A percentile compares a stretch with the other conserved stretches of the same genome.
phyloP scores from a whole-genome alignment of 1,139 yeast species.

The Zygoascus sp. region DNA sequence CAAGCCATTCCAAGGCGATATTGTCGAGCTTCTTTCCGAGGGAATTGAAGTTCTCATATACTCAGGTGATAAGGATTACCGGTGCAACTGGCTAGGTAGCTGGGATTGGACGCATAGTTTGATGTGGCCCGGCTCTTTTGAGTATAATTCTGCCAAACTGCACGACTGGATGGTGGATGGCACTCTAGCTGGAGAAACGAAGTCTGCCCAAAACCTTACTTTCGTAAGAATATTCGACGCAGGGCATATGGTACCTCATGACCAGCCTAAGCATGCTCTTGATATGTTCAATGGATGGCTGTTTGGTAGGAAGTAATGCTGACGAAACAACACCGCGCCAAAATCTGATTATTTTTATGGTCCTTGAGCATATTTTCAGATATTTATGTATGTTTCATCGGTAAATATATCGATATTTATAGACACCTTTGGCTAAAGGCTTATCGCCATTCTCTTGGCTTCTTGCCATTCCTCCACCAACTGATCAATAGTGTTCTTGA shows the following conservation, averaged over 20 bases:
- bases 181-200: constrained; percentile 52
- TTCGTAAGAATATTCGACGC: constrained; percentile 60
- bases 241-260: constrained; percentile 70
- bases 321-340: too few relatives aligned
- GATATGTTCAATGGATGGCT: constrained; percentile 75
- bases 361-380: too few relatives aligned
- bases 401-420: too few relatives aligned
- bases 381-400: too few relatives aligned
- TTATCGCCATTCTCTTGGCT: too few relatives aligned
- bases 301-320: not conserved
- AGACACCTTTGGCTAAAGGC: too few relatives aligned
- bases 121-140: constrained; percentile 7
- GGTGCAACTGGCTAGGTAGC: constrained; percentile 80
- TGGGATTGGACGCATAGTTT: constrained; percentile 7
- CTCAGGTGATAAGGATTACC: constrained; percentile 87
- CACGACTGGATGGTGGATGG: constrained; percentile 34
- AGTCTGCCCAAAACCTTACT: constrained; percentile 52
- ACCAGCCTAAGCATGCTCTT: constrained; percentile 52
- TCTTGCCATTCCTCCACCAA: not conserved
- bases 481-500: not conserved
- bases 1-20: constrained; percentile 56
- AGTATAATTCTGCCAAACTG: constrained; percentile 1
- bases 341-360: not conserved
- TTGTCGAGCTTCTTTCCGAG: constrained; percentile 49
- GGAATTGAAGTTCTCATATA: constrained; percentile 71